These are phyloP conservation scores for Aureobasidium zeae DNA, from an alignment of 2,329 filamentous ascomycete species.

Conservation along the genomic window DNA sequence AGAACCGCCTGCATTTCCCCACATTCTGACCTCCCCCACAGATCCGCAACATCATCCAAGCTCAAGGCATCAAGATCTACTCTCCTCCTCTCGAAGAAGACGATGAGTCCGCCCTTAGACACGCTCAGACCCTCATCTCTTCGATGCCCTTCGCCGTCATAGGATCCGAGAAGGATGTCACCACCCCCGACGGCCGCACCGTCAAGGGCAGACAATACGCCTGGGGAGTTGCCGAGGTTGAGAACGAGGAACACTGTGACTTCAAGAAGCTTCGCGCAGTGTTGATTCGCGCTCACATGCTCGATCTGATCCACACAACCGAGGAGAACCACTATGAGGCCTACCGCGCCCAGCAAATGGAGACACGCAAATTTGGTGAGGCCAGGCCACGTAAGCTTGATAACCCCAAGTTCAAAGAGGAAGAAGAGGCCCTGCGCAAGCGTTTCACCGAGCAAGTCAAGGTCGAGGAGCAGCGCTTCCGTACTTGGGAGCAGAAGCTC, in stretches of 20 bases:
- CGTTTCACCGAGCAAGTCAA: conserved; percentile 99
- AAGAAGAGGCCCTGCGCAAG: conserved; percentile 96
- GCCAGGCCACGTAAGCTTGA: conserved; percentile 94
- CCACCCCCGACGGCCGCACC: conserved; percentile 88
- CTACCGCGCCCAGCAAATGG: conserved; percentile 98
- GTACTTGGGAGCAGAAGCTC: conserved; percentile 99
- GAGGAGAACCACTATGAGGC: conserved; percentile 99
- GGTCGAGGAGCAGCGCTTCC: conserved; percentile 98
- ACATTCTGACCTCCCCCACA: conserved; percentile 37
- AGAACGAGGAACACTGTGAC: conserved; percentile 99
- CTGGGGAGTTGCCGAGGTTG: conserved; percentile 98
- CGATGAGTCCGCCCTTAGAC: conserved; percentile 89
- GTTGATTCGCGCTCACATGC: conserved; percentile 95
- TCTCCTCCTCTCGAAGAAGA: conserved; percentile 96
- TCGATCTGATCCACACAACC: conserved; percentile 98
- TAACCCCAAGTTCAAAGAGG: conserved; percentile 99
- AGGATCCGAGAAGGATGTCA: conserved; percentile 97
- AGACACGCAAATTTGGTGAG: conserved; percentile 98
- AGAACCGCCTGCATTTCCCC: conserved; percentile 12
- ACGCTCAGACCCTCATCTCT: conserved; percentile 86
- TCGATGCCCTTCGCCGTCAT: conserved; percentile 99
- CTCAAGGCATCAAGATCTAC: conserved; percentile 99
- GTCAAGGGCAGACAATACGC: conserved; percentile 99
- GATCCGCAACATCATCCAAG: conserved; percentile 92
- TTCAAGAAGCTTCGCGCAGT: conserved; percentile 99